Conservation (phyloP, 1,284 basidiomycete species). For the Sutorius eximius region DNA sequence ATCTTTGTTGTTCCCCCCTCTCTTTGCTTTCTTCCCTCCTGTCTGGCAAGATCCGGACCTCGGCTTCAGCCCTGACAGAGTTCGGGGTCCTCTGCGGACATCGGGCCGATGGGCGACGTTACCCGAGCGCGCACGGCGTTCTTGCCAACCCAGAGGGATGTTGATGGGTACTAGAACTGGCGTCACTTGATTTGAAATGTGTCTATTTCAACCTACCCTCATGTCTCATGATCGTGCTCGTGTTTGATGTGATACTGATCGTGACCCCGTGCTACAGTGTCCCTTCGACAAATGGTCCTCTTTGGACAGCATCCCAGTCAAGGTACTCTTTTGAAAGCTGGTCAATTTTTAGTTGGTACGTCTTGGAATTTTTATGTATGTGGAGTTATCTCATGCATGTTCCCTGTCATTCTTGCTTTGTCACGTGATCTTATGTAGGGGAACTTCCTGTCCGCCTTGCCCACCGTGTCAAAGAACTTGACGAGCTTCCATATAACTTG, state of each 20-base stretch:
- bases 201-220: background rate
- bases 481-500: slow-evolving; percentile 89
- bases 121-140: background rate
- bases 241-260: slow-evolving; percentile 7
- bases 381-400: background rate
- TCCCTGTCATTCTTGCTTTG: background rate
- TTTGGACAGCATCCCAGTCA: slow-evolving; percentile 33
- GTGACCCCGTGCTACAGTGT: slow-evolving; percentile 13
- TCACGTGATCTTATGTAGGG: slow-evolving; percentile 49
- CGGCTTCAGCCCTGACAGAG: background rate
- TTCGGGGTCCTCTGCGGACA: slow-evolving; percentile 2
- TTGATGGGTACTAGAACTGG: background rate
- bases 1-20: slow-evolving; percentile 36
- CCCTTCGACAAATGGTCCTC: slow-evolving; percentile 31
- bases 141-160: background rate
- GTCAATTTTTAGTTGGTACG: slow-evolving; percentile 29
- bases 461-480: slow-evolving; percentile 94
- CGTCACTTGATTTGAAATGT: background rate
- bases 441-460: slow-evolving; percentile 91
- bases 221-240: background rate
- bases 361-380: background rate
- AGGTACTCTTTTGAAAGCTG: slow-evolving; percentile 29
- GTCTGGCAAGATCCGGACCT: background rate
- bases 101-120: background rate
- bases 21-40: background rate